A percentile compares a stretch with the other conserved stretches of the same genome.
phyloP scores from a whole-genome alignment of 768 basidiomycete species.

The Lactifluus subvellereus region DNA sequence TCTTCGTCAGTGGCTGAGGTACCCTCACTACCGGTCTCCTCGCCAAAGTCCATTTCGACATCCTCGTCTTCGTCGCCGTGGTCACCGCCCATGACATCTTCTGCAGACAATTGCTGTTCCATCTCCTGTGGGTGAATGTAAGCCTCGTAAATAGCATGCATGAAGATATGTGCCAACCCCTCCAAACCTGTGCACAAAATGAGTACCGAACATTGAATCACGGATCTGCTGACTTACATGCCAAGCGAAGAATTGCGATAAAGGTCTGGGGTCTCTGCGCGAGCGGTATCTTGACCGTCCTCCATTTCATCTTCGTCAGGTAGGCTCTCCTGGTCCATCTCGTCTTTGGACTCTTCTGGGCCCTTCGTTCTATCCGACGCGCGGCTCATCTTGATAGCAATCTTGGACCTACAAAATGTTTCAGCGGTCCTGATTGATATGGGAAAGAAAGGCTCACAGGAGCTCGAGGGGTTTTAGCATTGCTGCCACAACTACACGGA shows the following conservation, averaged over 20 bases:
- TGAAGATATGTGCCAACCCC: slow-evolving; percentile 52
- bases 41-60: slow-evolving; percentile 83
- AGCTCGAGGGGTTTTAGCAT: slow-evolving; percentile 86
- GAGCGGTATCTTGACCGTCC: slow-evolving; percentile 53
- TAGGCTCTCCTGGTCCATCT: slow-evolving; percentile 41
- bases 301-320: slow-evolving; percentile 52
- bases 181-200: slow-evolving; percentile 45
- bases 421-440: background rate
- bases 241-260: slow-evolving; percentile 96
- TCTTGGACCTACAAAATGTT: slow-evolving; percentile 61
- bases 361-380: slow-evolving; percentile 61
- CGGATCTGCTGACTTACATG: slow-evolving; percentile 52
- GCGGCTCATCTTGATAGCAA: slow-evolving; percentile 98
- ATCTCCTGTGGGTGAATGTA: slow-evolving; percentile 54
- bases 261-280: slow-evolving; percentile 85
- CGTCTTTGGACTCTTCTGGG: slow-evolving; percentile 41
- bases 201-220: background rate
- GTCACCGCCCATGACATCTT: slow-evolving; percentile 77
- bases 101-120: slow-evolving; percentile 69
- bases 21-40: slow-evolving; percentile 76
- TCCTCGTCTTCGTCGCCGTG: slow-evolving; percentile 80
- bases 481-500: slow-evolving; percentile 78
- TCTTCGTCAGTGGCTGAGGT: slow-evolving; percentile 73
- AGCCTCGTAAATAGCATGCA: slow-evolving; percentile 14
- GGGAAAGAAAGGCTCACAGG: slow-evolving; percentile 49